These are phyloP conservation scores for Fragosphaeria purpurea DNA, from an alignment of 2,329 filamentous ascomycete species.

Conservation along the genomic window DNA sequence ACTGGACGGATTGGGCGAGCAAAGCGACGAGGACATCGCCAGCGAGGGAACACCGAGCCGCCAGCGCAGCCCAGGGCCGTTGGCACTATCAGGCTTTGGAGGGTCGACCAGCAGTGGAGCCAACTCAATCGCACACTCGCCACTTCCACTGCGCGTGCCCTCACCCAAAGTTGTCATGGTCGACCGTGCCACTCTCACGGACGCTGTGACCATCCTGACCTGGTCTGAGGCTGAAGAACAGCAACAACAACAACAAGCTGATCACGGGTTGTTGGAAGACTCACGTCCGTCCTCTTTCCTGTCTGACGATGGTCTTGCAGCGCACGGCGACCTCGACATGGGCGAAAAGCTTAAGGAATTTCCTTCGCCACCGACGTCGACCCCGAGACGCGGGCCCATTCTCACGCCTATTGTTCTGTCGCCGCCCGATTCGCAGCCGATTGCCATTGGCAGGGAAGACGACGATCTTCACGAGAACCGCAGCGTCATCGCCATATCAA, in stretches of 20 bases:
- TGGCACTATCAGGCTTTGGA: conserved; percentile 27
- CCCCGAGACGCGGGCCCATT: conserved; percentile 16
- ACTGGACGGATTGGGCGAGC: conserved; percentile 62
- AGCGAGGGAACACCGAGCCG: conserved; percentile 47
- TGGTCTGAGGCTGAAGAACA: conserved; percentile 8
- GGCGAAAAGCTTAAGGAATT: conserved; percentile 44
- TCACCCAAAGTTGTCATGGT: conserved; percentile 47
- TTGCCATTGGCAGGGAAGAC: background rate
- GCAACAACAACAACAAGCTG: background rate
- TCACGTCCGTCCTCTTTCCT: conserved; percentile 10
- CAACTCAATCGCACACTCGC: conserved; percentile 26
- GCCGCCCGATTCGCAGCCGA: conserved; percentile 19
- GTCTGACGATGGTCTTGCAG: conserved; percentile 2
- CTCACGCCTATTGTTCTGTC: conserved; percentile 18
- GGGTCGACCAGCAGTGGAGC: conserved; percentile 3
- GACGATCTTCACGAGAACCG: background rate
- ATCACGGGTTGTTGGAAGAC: background rate
- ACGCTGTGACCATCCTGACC: conserved; percentile 35
- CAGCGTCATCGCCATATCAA: no score
- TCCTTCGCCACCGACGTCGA: conserved; percentile 41
- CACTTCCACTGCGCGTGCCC: conserved; percentile 38
- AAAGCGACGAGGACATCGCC: conserved; percentile 62
- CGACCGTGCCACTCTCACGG: conserved; percentile 52
- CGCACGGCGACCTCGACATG: conserved; percentile 31
- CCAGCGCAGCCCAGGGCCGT: conserved; percentile 33